These are phyloP conservation scores for Sclerotinia spermophila DNA, from an alignment of 2,329 filamentous ascomycete genomes.

Conservation along the genomic window DNA sequence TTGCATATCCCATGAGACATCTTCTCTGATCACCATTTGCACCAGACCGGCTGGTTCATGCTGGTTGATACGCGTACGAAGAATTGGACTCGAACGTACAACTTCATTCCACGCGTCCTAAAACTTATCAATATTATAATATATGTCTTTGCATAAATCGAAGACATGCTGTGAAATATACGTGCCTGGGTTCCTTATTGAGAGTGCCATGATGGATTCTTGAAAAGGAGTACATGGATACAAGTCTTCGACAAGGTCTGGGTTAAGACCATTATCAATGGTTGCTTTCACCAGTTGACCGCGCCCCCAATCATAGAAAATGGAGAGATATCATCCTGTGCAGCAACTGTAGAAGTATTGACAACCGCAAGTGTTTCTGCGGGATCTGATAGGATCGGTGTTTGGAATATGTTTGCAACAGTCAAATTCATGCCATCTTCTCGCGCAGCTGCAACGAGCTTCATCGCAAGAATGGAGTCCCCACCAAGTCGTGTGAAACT, in stretches of 20 bases:
- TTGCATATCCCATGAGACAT: constrained; percentile 19
- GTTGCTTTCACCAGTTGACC: constrained; percentile 28
- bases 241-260: constrained; percentile 36
- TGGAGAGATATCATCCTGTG: not conserved
- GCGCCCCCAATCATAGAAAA: constrained; percentile 26
- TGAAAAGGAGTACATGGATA: constrained; percentile 41
- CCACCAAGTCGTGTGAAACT: constrained; percentile 41
- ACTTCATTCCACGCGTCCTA: constrained; percentile 19
- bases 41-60: constrained; percentile 27
- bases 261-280: not conserved
- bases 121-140: constrained; percentile 24
- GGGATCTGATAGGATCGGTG: constrained; percentile 44
- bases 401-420: constrained; percentile 43
- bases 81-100: constrained; percentile 12
- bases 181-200: constrained; percentile 33
- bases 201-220: constrained; percentile 39
- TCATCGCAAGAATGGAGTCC: constrained; percentile 40
- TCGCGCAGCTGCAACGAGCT: constrained; percentile 41
- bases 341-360: constrained; percentile 26
- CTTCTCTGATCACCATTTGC: constrained; percentile 24
- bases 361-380: not conserved
- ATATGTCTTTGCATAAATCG: constrained; percentile 24
- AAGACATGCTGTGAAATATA: constrained; percentile 38
- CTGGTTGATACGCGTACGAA: constrained; percentile 31
- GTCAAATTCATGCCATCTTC: constrained; percentile 37